Evolutionary conservation across 192 early-diverging fungal species (phyloP).

Genomic region (Funneliformis mosseae): DNA sequence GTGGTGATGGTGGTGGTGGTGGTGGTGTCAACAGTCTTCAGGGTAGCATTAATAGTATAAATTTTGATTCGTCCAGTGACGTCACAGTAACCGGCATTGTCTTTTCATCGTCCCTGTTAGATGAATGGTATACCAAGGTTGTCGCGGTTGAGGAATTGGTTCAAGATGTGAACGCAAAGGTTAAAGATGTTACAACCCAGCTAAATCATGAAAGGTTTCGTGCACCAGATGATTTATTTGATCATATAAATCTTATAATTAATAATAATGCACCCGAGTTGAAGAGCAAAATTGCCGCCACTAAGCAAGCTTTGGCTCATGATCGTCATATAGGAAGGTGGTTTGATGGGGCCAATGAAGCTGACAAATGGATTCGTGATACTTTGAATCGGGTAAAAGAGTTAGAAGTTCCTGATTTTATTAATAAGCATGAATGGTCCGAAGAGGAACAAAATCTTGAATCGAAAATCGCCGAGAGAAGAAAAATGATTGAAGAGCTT

Average conservation of each 20-base stretch:
- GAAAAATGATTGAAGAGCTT: slow-evolving; percentile 13
- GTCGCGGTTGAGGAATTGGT: slow-evolving; percentile 25
- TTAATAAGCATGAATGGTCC: slow-evolving; percentile 27
- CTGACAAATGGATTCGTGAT: slow-evolving; percentile 19
- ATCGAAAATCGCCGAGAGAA: neutral
- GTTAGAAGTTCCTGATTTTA: slow-evolving; percentile 33
- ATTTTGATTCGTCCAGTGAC: slow-evolving; percentile 2
- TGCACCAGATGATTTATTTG: neutral
- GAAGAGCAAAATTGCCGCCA: slow-evolving; percentile 12
- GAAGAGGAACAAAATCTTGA: slow-evolving; percentile 27
- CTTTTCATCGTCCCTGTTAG: slow-evolving; percentile 27
- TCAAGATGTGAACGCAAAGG: slow-evolving; percentile 9
- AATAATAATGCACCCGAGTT: neutral
- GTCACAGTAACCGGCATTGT: slow-evolving; percentile 30
- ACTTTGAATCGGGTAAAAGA: slow-evolving; percentile 16
- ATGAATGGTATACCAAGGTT: slow-evolving; percentile 35
- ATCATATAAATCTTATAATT: slow-evolving; percentile 10
- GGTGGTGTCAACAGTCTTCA: neutral
- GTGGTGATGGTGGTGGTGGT: too few species aligned
- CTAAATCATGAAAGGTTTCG: slow-evolving; percentile 3
- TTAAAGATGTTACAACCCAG: slow-evolving; percentile 17
- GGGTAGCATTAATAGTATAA: neutral
- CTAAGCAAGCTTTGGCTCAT: slow-evolving; percentile 9
- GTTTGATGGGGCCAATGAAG: slow-evolving; percentile 31
- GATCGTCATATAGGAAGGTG: slow-evolving; percentile 31